Evolutionary conservation across 768 basidiomycete species (phyloP).

Genomic region (Tubosaeta sp.): DNA sequence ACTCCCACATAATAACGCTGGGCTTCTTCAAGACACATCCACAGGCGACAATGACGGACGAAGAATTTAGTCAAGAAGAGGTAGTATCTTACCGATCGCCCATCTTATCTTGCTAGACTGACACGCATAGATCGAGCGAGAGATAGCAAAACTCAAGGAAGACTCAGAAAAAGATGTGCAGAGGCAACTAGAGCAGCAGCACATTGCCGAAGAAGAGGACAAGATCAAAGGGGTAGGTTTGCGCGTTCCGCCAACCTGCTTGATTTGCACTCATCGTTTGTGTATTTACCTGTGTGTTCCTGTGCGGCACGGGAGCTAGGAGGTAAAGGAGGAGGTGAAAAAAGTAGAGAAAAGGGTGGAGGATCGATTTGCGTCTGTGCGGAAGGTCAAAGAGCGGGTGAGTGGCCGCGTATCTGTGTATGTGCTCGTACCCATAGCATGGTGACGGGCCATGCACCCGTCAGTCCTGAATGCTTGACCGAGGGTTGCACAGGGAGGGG

Average conservation of each 20-base stretch:
- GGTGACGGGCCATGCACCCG: neutral
- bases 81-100: neutral
- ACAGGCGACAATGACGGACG: neutral
- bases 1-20: slow-evolving; percentile 1
- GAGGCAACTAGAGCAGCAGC: slow-evolving; percentile 18
- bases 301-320: neutral
- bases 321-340: neutral
- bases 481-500: neutral
- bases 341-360: slow-evolving; percentile 3
- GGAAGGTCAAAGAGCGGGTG: slow-evolving; percentile 11
- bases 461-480: neutral
- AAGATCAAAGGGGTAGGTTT: slow-evolving; percentile 11
- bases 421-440: neutral
- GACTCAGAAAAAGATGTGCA: slow-evolving; percentile 22
- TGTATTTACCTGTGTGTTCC: neutral
- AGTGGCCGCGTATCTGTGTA: neutral
- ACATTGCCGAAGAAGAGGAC: neutral
- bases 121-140: slow-evolving; percentile 18
- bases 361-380: neutral
- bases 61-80: slow-evolving; percentile 10
- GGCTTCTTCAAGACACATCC: neutral
- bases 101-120: neutral
- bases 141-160: slow-evolving; percentile 18
- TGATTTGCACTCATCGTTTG: neutral
- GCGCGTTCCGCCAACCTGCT: neutral